Percentiles rank a stretch among this genome's conserved stretches.
These are phyloP conservation scores for Camelina sativa DNA, from an alignment of 345 rosid species.

Conservation along the genomic window DNA sequence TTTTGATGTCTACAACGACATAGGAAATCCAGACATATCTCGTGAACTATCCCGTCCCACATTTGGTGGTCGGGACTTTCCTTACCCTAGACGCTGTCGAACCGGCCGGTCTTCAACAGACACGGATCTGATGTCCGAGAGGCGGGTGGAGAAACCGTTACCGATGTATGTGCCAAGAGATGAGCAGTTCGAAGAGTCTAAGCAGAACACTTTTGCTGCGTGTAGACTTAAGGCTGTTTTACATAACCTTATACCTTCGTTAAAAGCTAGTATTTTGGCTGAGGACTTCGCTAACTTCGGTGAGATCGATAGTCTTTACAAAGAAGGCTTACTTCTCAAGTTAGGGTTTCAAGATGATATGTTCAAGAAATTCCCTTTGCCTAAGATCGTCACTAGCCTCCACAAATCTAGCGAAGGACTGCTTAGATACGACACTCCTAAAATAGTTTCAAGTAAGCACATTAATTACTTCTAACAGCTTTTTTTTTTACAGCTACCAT, in stretches of 20 bases:
- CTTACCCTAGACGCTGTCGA: conserved; percentile 93
- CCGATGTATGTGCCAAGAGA: conserved; percentile 96
- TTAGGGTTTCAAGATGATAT: conserved; percentile 78
- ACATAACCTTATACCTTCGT: conserved; percentile 75
- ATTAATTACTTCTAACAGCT: not conserved
- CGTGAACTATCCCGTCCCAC: conserved; percentile 62
- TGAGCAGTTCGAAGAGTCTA: conserved; percentile 91
- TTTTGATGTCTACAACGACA: conserved; percentile 82
- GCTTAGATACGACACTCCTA: conserved; percentile 87
- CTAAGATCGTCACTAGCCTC: conserved; percentile 59
- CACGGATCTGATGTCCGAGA: conserved; percentile 72
- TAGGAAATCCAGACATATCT: conserved; percentile 90
- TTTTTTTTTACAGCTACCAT: not conserved
- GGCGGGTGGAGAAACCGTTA: conserved; percentile 88
- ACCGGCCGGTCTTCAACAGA: conserved; percentile 74
- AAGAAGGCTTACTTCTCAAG: conserved; percentile 88
- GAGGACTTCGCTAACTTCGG: conserved; percentile 66
- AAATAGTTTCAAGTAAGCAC: conserved; percentile 80
- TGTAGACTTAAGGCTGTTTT: conserved; percentile 84
- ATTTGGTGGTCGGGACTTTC: conserved; percentile 70
- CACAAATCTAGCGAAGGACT: conserved; percentile 79
- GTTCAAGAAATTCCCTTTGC: conserved; percentile 73
- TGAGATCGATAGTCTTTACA: conserved; percentile 85
- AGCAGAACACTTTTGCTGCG: conserved; percentile 62
- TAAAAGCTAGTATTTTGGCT: conserved; percentile 83